Percentiles rank a stretch among this genome's conserved stretches.
Conservation (phyloP, 805 yeast species). For the Myxozyma neotropica region DNA sequence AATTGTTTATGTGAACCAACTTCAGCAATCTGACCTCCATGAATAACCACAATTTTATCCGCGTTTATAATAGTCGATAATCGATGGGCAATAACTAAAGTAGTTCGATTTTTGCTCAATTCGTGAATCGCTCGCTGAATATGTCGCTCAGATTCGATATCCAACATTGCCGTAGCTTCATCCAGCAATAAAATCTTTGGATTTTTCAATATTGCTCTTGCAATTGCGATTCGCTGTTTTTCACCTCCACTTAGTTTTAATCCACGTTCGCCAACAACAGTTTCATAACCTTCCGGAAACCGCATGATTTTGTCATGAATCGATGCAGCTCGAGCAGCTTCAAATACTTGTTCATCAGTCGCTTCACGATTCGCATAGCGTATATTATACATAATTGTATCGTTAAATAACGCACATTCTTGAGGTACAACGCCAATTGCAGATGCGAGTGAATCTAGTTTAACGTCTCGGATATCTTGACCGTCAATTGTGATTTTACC, state of each 20-base stretch:
- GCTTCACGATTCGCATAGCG: constrained; percentile 67
- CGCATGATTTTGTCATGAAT: constrained; percentile 42
- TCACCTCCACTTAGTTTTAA: constrained; percentile 68
- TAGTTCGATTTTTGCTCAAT: constrained; percentile 46
- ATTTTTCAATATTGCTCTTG: constrained; percentile 57
- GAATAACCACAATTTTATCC: constrained; percentile 52
- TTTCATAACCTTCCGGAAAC: constrained; percentile 58
- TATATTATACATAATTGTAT: constrained; percentile 79
- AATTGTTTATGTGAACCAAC: constrained; percentile 41
- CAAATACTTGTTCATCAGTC: constrained; percentile 61
- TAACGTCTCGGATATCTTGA: constrained; percentile 62
- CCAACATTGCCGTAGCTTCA: constrained; percentile 68
- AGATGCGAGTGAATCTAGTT: constrained; percentile 68
- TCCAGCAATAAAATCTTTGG: constrained; percentile 59
- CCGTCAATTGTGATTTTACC: constrained; percentile 71
- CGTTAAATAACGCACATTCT: constrained; percentile 85
- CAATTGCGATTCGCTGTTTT: constrained; percentile 62
- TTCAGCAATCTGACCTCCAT: constrained; percentile 52
- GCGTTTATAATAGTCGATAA: constrained; percentile 54
- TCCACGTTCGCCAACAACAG: constrained; percentile 60
- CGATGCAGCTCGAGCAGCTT: constrained; percentile 64
- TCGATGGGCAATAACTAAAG: constrained; percentile 55
- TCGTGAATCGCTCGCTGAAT: constrained; percentile 52
- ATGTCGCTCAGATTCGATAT: constrained; percentile 60
- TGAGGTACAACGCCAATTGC: constrained; percentile 87